Percentiles rank a stretch among this genome's conserved stretches.
phyloP scores from a whole-genome alignment of 1,139 yeast genomes.

The Eremothecium sinecaudum region DNA sequence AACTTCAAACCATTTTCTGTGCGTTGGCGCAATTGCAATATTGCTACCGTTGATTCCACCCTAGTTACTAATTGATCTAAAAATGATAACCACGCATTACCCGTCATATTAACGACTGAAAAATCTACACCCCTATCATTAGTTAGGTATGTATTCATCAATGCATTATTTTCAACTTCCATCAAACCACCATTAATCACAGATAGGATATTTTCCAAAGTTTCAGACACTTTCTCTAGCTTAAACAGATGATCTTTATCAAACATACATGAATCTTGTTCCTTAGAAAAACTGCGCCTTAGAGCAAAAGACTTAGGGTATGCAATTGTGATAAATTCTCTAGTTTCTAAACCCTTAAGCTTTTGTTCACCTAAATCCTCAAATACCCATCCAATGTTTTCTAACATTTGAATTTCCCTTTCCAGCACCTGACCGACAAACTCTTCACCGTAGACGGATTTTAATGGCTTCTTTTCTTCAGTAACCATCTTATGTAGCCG shows the following conservation, averaged over 20 bases:
- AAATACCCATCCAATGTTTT: slow-evolving; percentile 61
- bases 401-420: slow-evolving; percentile 55
- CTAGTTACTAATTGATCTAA: slow-evolving; percentile 29
- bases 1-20: slow-evolving; percentile 18
- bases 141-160: slow-evolving; percentile 8
- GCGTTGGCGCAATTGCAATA: slow-evolving; percentile 25
- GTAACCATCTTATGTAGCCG: slow-evolving; percentile 42
- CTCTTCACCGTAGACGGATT: slow-evolving; percentile 58
- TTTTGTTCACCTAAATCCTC: slow-evolving; percentile 77
- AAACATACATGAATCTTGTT: slow-evolving; percentile 19
- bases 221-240: slow-evolving; percentile 21
- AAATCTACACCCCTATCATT: slow-evolving; percentile 16
- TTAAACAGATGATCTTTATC: slow-evolving; percentile 22
- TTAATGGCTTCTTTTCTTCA: slow-evolving; percentile 31
- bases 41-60: slow-evolving; percentile 24
- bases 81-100: slow-evolving; percentile 21
- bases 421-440: slow-evolving; percentile 57
- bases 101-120: slow-evolving; percentile 16
- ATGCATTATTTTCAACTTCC: slow-evolving; percentile 11
- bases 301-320: slow-evolving; percentile 61
- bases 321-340: slow-evolving; percentile 72
- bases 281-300: slow-evolving; percentile 34
- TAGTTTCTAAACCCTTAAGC: slow-evolving; percentile 89
- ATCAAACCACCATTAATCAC: slow-evolving; percentile 20
- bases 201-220: slow-evolving; percentile 21